Conservation (phyloP, 345 rosid genomes). For the Angophora floribunda region DNA sequence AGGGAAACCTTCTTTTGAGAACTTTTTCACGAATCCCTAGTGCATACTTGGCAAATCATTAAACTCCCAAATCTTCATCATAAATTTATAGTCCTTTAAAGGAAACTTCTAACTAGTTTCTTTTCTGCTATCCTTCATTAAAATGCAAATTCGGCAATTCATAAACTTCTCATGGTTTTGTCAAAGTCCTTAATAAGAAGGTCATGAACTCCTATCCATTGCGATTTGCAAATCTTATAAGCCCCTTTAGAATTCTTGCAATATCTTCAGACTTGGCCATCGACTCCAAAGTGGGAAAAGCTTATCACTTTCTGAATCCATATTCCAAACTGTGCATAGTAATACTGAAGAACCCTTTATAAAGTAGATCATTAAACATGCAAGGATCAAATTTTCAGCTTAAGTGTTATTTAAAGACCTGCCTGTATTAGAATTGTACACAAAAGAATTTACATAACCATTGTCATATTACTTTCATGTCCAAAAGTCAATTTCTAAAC, state of each 20-base stretch:
- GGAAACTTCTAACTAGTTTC: background rate
- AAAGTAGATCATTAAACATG: background rate
- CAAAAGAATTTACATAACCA: background rate
- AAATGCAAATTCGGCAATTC: background rate
- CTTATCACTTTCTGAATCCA: background rate
- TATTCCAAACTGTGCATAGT: background rate
- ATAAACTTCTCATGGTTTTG: background rate
- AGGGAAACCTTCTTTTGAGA: background rate
- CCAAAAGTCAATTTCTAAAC: background rate
- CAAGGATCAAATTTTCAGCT: background rate
- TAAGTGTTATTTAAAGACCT: background rate
- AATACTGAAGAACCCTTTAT: background rate
- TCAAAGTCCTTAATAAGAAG: background rate
- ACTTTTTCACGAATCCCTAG: background rate
- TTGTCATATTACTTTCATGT: background rate
- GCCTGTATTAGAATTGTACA: background rate
- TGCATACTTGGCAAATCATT: background rate
- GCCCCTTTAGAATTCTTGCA: background rate
- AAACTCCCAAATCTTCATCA: background rate
- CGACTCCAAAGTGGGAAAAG: background rate
- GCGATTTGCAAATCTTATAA: background rate
- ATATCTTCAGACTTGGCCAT: background rate
- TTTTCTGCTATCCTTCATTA: background rate
- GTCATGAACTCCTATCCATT: background rate
- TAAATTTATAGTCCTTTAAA: background rate